phyloP scores from a whole-genome alignment of 1,139 yeast genomes.

The Kodamaea fungicola region DNA sequence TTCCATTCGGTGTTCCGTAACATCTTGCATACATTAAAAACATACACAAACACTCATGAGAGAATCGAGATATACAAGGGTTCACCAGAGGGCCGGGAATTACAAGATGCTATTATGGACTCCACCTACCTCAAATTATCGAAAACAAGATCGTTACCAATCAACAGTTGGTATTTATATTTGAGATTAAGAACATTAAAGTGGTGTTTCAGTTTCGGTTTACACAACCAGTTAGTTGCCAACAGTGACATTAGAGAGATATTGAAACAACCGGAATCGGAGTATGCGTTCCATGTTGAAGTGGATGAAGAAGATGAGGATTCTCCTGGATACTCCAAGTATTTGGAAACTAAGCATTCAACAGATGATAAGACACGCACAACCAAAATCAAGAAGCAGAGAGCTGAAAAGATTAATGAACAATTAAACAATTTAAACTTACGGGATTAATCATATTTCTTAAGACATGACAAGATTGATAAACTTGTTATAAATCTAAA shows the following conservation, averaged over 20 bases:
- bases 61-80: constrained; percentile 34
- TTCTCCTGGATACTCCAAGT: constrained; percentile 8
- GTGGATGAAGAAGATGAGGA: constrained; percentile 9
- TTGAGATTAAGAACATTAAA: constrained; percentile 59
- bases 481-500: too few relatives aligned
- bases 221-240: constrained; percentile 57
- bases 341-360: constrained; percentile 11
- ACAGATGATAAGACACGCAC: constrained; percentile 13
- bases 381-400: constrained; percentile 14
- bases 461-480: too few relatives aligned
- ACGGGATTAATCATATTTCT: background rate
- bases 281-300: constrained; percentile 12
- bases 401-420: constrained; percentile 12
- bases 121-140: constrained; percentile 53
- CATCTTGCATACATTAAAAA: constrained; percentile 48
- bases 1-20: constrained; percentile 64
- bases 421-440: constrained; percentile 11
- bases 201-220: constrained; percentile 71
- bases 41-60: constrained; percentile 36
- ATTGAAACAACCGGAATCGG: constrained; percentile 39
- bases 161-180: constrained; percentile 65
- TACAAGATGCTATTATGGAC: constrained; percentile 33
- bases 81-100: constrained; percentile 39
- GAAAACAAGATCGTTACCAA: constrained; percentile 54
- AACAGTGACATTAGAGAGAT: constrained; percentile 45